Evolutionary conservation across 2,329 filamentous ascomycete species (phyloP), one percentile per base, ranked within the genome.

Genomic region (Pseudogymnoascus sp.): DNA sequence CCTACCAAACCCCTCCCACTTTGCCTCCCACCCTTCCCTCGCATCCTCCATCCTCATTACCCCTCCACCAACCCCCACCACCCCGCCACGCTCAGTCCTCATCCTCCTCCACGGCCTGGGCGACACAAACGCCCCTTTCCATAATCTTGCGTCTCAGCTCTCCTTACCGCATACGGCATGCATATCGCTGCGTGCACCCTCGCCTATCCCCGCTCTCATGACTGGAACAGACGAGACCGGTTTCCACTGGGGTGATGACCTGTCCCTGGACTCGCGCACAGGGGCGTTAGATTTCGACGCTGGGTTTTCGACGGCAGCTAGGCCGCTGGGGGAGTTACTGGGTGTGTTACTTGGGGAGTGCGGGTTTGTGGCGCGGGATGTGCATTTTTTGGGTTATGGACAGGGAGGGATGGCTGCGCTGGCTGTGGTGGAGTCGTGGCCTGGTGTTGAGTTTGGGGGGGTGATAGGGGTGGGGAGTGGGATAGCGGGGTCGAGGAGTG

Each of bases 91-190:
- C 63, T 89, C 89, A 71, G 75, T 88, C 66, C 80, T 90, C 47
- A 75, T 90, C 69, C 81, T 90, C 35, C 80, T 90, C 4, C 87
- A 90, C 71, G 86, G 87, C 64, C 78, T 90, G 16, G 87, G 87
- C 59, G 87, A 90, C 72, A 84, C 80, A 11, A 77, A 84, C 60
- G 69, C 73, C 18, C 77, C 83, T 35, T 89, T 89, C 73, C 79
- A 80, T 25, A 76, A 74, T 18, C 82, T 90, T 35, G 85, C 78
- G 10, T 76, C 76, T 38, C 82, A 84, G 63, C 75, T 90, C 63
- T 78, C 80, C 63, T 80, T 90, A 3, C 86, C 87, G 0, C 85
- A 88, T 71, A 89, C 87, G 64, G 80, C 78, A 67, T 82, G 84
- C 67, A 77, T 90, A 53, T 80, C 84, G 1, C 70, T 89, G 18